A percentile compares a stretch with the other conserved stretches of the same genome.
Conservation (phyloP, 192 early-diverging fungal genomes). For the Linnemannia exigua region DNA sequence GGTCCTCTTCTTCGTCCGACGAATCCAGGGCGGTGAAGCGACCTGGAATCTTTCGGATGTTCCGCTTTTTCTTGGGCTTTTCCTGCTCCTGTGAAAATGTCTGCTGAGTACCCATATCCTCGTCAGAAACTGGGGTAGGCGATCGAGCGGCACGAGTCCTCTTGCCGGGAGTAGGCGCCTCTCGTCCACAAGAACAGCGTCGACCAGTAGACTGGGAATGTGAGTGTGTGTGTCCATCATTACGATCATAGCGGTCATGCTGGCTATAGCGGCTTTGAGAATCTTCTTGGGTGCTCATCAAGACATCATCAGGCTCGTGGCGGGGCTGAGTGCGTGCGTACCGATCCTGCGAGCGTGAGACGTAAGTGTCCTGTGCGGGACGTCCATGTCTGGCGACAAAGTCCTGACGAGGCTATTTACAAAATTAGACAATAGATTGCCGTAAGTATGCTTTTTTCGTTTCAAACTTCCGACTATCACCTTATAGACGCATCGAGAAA, state of each 20-base stretch:
- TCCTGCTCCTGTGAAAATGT: not conserved
- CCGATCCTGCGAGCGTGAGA: not conserved
- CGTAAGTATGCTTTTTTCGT: not conserved
- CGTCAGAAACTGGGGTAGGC: not conserved
- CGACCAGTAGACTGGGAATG: not conserved
- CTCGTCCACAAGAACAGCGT: not conserved
- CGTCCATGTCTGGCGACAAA: not conserved
- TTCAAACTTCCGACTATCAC: not conserved
- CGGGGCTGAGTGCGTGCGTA: not conserved
- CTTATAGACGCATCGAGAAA: not conserved
- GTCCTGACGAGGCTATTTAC: not conserved
- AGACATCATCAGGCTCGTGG: not conserved
- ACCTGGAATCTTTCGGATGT: slow-evolving; percentile 29
- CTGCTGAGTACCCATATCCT: not conserved
- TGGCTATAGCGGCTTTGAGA: not conserved
- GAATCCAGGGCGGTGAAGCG: slow-evolving; percentile 49
- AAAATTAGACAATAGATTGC: not conserved
- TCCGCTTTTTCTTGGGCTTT: slow-evolving; percentile 15
- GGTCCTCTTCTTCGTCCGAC: slow-evolving; percentile 37
- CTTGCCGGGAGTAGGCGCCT: not conserved
- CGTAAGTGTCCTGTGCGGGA: not conserved
- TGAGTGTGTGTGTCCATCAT: not conserved
- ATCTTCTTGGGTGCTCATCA: not conserved
- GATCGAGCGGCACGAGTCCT: not conserved
- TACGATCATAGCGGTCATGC: not conserved